Evolutionary conservation across 768 basidiomycete species (phyloP).

Genomic region (Boletus rex-veris): DNA sequence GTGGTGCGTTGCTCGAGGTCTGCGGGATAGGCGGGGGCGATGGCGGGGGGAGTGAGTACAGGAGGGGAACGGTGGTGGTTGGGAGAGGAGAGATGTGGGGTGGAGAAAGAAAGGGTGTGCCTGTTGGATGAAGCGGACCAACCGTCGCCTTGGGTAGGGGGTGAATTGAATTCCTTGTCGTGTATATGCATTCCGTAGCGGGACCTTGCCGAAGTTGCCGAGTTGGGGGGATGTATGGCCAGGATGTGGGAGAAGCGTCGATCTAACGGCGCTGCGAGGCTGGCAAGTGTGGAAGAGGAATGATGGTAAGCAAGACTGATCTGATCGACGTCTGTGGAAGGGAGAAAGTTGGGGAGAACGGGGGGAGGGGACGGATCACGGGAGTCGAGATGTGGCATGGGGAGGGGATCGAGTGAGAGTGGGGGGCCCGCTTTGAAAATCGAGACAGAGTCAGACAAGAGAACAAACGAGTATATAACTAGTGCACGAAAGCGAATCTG

Average conservation of each 20-base stretch:
- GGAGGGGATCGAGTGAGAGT: conserved; percentile 2
- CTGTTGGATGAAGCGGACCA: conserved; percentile 36
- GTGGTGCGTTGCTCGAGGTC: conserved; percentile 23
- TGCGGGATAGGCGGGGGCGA: conserved; percentile 14
- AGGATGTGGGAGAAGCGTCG: conserved; percentile 17
- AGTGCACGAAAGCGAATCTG: conserved; percentile 30
- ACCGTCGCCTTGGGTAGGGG: conserved; percentile 23
- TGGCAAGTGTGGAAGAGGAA: conserved; percentile 10
- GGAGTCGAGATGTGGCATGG: conserved; percentile 45
- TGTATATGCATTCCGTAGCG: conserved; percentile 35
- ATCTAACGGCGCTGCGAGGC: conserved; percentile 18
- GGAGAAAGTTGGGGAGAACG: conserved; percentile 25
- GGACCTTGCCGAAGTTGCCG: conserved; percentile 29
- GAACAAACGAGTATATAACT: conserved; percentile 25
- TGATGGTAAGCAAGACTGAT: conserved; percentile 12
- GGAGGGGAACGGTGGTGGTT: conserved; percentile 45
- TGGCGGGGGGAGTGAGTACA: conserved; percentile 23
- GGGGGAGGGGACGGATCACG: conserved; percentile 39
- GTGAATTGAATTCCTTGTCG: conserved; percentile 36
- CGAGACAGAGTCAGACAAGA: conserved; percentile 23
- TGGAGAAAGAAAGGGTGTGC: conserved; percentile 24
- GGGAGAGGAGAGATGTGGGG: conserved; percentile 37
- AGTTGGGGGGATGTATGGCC: conserved; percentile 13
- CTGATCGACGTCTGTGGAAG: conserved; percentile 31
- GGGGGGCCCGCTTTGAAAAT: conserved; percentile 21